A percentile compares a stretch with the other conserved stretches of the same genome.
These are phyloP conservation scores for Neocucurbitaria cava DNA, from an alignment of 2,329 filamentous ascomycete genomes.

Conservation along the genomic window DNA sequence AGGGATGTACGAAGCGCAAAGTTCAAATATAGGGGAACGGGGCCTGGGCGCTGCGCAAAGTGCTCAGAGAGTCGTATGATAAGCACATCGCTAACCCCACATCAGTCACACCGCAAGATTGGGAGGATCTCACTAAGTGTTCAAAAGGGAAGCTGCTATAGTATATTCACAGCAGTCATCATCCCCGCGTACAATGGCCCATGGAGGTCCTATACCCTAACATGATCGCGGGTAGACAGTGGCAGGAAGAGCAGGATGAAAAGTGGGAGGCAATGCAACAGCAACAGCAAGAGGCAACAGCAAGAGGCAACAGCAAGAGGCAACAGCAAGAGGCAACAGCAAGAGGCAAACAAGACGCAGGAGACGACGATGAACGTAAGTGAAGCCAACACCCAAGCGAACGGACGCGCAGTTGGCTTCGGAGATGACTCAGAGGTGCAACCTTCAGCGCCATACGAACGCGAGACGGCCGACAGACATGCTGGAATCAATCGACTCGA, in stretches of 20 bases:
- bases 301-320: neutral
- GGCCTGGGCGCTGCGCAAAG: neutral
- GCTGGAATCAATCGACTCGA: neutral
- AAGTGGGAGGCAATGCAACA: too few relatives aligned
- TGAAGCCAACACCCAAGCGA: neutral
- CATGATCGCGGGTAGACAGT: neutral
- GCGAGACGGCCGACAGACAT: neutral
- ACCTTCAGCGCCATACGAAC: neutral
- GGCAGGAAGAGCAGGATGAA: neutral
- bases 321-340: too few relatives aligned
- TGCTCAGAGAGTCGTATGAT: neutral
- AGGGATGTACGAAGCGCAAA: neutral
- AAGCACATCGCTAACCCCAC: neutral
- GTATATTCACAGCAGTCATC: neutral
- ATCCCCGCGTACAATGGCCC: neutral
- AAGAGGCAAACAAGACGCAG: neutral
- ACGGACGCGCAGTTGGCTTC: neutral
- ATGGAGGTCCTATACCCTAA: neutral
- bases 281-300: neutral
- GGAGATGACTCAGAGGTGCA: neutral
- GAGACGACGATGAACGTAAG: neutral
- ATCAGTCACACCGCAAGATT: conserved; percentile 2
- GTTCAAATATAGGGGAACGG: neutral
- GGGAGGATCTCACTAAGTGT: neutral
- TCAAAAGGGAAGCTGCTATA: neutral